Evolutionary conservation across 2,329 filamentous ascomycete genomes (phyloP).

Genomic region (Fulvia fulva): DNA sequence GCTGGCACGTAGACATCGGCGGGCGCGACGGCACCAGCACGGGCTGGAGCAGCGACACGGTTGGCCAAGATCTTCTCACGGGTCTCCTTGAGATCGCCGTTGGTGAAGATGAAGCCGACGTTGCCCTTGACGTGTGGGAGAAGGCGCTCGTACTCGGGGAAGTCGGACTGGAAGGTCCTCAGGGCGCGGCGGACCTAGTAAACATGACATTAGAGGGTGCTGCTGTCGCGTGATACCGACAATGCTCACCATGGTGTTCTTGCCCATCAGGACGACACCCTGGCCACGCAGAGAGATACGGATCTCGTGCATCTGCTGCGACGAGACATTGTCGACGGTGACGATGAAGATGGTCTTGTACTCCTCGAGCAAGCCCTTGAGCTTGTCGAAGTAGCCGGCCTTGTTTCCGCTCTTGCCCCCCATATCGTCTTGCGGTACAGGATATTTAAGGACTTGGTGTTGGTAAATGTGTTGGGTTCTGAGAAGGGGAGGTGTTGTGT

Average conservation of each 20-base stretch:
- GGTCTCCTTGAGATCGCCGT: slow-evolving; percentile 83
- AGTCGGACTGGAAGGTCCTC: slow-evolving; percentile 86
- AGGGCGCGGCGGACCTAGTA: slow-evolving; percentile 85
- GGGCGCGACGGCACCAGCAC: slow-evolving; percentile 95
- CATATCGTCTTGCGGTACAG: slow-evolving; percentile 37
- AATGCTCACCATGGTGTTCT: slow-evolving; percentile 93
- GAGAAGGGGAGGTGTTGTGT: not conserved
- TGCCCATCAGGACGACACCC: slow-evolving; percentile 97
- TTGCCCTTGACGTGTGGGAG: slow-evolving; percentile 96
- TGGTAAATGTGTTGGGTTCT: slow-evolving; percentile 3
- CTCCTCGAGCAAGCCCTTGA: slow-evolving; percentile 92
- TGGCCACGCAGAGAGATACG: slow-evolving; percentile 83
- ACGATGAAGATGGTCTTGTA: slow-evolving; percentile 95
- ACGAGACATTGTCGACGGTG: slow-evolving; percentile 89
- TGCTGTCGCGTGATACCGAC: not conserved
- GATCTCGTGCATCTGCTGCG: slow-evolving; percentile 99
- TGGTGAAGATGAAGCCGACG: slow-evolving; percentile 99
- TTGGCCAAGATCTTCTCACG: slow-evolving; percentile 94
- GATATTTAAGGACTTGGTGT: slow-evolving; percentile 31
- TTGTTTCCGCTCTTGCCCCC: slow-evolving; percentile 79
- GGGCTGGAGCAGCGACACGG: slow-evolving; percentile 94
- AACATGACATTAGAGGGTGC: slow-evolving; percentile 10
- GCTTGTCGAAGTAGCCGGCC: slow-evolving; percentile 98
- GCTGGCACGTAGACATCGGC: slow-evolving; percentile 91
- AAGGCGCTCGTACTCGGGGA: slow-evolving; percentile 96